These are phyloP conservation scores for Collariella sp. DNA, from an alignment of 495 filamentous ascomycete species.

Conservation along the genomic window DNA sequence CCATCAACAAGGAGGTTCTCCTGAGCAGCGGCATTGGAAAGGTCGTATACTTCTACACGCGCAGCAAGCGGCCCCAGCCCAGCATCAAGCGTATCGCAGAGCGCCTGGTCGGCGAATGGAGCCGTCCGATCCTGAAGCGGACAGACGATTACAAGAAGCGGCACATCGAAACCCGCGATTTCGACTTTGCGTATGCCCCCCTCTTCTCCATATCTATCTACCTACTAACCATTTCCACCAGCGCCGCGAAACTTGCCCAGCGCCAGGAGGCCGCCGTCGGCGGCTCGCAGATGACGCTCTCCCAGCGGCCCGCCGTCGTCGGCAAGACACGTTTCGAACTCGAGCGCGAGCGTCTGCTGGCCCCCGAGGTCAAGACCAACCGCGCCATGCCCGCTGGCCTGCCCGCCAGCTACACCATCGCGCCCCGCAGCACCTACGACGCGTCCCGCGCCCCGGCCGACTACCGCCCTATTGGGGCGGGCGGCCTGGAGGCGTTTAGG, in stretches of 20 bases:
- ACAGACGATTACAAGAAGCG: conserved; percentile 88
- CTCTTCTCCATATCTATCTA: neutral
- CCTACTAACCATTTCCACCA: conserved; percentile 24
- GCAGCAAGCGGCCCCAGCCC: conserved; percentile 76
- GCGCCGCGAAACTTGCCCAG: conserved; percentile 43
- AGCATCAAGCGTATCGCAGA: conserved; percentile 91
- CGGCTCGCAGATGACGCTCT: conserved; percentile 37
- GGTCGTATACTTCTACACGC: conserved; percentile 91
- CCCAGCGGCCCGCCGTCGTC: conserved; percentile 39
- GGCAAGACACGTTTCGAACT: conserved; percentile 44
- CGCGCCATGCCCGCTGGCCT: conserved; percentile 61
- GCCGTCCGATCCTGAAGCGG: conserved; percentile 85
- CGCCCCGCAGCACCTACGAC: conserved; percentile 54
- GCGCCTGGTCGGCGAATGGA: conserved; percentile 87
- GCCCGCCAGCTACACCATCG: conserved; percentile 74
- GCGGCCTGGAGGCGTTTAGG: conserved; percentile 72
- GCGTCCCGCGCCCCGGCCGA: conserved; percentile 26
- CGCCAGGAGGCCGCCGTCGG: conserved; percentile 31
- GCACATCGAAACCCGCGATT: conserved; percentile 47
- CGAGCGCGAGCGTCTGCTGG: conserved; percentile 61
- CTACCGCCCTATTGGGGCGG: conserved; percentile 57
- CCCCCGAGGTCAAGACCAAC: conserved; percentile 59
- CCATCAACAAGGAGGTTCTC: conserved; percentile 81
- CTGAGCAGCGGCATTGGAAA: conserved; percentile 91
- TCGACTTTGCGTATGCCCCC: conserved; percentile 43